Evolutionary conservation across 306 rosid species (phyloP).

Genomic region (Begonia peltatifolia): DNA sequence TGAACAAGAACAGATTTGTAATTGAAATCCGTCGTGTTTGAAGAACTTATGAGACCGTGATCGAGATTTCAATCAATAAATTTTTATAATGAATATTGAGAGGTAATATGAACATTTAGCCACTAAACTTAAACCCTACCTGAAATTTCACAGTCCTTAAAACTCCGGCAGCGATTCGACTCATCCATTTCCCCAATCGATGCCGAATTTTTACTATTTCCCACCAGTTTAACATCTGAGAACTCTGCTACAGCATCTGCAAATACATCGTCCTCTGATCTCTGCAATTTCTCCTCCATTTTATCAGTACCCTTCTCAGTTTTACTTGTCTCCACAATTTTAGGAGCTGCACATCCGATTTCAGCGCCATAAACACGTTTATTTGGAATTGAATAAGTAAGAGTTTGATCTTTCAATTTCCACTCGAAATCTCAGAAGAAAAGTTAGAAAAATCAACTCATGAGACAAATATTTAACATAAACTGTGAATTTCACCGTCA

Average conservation of each 20-base stretch:
- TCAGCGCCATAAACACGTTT: slow-evolving; percentile 4
- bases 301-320: slow-evolving; percentile 17
- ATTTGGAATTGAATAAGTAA: neutral
- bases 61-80: no score
- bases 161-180: slow-evolving; percentile 14
- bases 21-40: no score
- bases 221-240: no score
- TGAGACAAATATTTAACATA: neutral
- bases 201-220: no score
- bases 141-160: slow-evolving; percentile 9
- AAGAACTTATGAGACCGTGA: no score
- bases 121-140: slow-evolving; percentile 24
- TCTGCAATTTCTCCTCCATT: slow-evolving; percentile 14
- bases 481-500: neutral
- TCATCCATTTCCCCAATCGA: no score
- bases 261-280: slow-evolving; percentile 47
- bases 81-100: no score
- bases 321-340: neutral
- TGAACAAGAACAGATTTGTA: neutral
- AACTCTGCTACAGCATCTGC: slow-evolving; percentile 69
- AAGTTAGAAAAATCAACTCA: neutral
- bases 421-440: no score
- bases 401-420: no score
- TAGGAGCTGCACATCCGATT: slow-evolving; percentile 27
- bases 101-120: no score